Percentiles rank a stretch among this genome's conserved stretches.
phyloP scores from a whole-genome alignment of 257 asterid species.

The Ilex asprella region DNA sequence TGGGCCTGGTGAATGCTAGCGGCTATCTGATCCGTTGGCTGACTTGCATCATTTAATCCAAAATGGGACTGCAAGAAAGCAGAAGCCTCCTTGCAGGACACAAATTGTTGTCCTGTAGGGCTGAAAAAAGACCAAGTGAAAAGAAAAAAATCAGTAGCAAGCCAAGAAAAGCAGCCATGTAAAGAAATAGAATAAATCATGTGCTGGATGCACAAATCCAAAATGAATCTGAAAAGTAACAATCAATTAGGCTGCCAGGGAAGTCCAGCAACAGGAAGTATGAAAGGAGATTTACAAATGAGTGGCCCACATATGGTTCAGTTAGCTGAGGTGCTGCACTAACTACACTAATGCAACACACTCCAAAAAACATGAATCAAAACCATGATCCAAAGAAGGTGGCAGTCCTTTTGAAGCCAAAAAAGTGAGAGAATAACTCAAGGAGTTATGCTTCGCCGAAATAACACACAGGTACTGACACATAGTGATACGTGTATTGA shows the following conservation, averaged over 20 bases:
- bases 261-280: no score
- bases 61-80: conserved; percentile 61
- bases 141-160: background rate
- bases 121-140: conserved; percentile 29
- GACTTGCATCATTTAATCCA: conserved; percentile 32
- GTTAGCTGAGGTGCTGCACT: background rate
- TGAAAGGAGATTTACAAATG: no score
- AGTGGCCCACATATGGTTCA: background rate
- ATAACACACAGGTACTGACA: no score
- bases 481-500: no score
- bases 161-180: conserved; percentile 6
- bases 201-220: conserved; percentile 4
- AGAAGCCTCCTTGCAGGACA: conserved; percentile 88
- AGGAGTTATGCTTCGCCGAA: no score
- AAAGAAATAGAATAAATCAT: conserved; percentile 8
- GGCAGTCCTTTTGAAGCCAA: no score
- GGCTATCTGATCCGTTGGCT: conserved; percentile 36
- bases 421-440: no score
- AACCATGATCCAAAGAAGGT: no score
- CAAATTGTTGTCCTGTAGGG: conserved; percentile 76
- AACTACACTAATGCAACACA: no score
- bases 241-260: no score
- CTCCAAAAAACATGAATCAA: no score
- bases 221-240: background rate
- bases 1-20: conserved; percentile 35